Evolutionary conservation across 495 filamentous ascomycete species (phyloP), one percentile per base, ranked within the genome.

Genomic region (Lophiotrema nucula): DNA sequence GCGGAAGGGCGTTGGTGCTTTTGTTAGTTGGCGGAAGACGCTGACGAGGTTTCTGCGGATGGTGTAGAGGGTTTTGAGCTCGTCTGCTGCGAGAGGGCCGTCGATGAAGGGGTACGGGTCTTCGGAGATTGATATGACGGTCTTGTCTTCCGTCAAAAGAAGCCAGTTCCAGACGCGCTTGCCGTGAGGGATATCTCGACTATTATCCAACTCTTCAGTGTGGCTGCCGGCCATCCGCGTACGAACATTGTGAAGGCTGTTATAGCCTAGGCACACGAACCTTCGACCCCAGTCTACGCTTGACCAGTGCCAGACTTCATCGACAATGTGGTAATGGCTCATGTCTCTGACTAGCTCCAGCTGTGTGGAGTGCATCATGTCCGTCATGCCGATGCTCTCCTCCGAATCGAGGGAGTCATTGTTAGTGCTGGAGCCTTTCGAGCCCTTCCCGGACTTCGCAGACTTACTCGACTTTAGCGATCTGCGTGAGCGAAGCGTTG

Each of bases 81-180:
- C 56, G 11, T 76, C 70, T 18, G 68, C 71, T 53, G 68, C 65
- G 45, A 68, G 60, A 37, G 50, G 52, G 49, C 43, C 64, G 66
- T 44, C 45, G 65, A 37, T 56, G 37, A 60, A 69, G 54, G 79
- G 82, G 56, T 78, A 83, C 5, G 82, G 86, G 58, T 84, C 82
- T 66, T 93, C 88, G 55, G 89, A 82, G 22, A 93, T 84, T 2
- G 87, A 87, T 47, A 93, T 80, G 37, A 93, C 80, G 1, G 90
- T 95, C 81, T 84, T 83, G 69, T 93, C 88, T 68, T 87, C 79
- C 65, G 85, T 90, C n/a, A 92, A 67, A n/a, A 90, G 72, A 10
- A 93, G 69, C 89, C 90, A 95, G 26, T 82, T 84, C 88, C 88
- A 95, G 24, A 88, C 61, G 26, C 86, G 70, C 56, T 70, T 79